These are phyloP conservation scores for Mercurialis annua DNA, from an alignment of 345 rosid species.

Conservation along the genomic window DNA sequence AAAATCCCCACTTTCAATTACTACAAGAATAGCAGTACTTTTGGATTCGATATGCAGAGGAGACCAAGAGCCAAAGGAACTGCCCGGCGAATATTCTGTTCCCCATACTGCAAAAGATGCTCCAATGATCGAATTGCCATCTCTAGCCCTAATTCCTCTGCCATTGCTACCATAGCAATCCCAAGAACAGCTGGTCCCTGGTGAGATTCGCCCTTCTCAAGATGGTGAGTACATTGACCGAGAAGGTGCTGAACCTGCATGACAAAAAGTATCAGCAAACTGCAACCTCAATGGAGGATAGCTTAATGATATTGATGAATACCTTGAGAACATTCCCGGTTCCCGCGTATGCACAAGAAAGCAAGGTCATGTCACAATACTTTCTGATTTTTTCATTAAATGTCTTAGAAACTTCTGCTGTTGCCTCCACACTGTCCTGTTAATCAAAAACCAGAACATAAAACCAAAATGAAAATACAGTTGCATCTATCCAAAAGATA, in stretches of 20 bases:
- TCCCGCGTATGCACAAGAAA: conserved; percentile 97
- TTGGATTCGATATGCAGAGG: conserved; percentile 95
- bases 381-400: conserved; percentile 89
- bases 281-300: background rate
- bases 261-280: background rate
- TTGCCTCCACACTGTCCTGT: conserved; percentile 91
- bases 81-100: conserved; percentile 79
- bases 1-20: background rate
- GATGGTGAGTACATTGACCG: conserved; percentile 83
- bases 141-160: conserved; percentile 95
- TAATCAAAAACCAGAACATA: conserved; percentile 12
- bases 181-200: conserved; percentile 98
- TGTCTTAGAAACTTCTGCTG: conserved; percentile 92
- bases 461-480: conserved; percentile 10
- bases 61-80: conserved; percentile 98
- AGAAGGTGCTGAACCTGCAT: conserved; percentile 85
- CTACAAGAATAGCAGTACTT: conserved; percentile 40
- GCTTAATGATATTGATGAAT: conserved; percentile 19
- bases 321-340: conserved; percentile 99
- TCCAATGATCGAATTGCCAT: conserved; percentile 94
- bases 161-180: conserved; percentile 98
- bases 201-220: conserved; percentile 79
- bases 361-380: conserved; percentile 83
- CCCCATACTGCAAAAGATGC: conserved; percentile 93
- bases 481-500: background rate